phyloP scores from a whole-genome alignment of 192 early-diverging fungal genomes.

The Globomyces pollinis-pini region DNA sequence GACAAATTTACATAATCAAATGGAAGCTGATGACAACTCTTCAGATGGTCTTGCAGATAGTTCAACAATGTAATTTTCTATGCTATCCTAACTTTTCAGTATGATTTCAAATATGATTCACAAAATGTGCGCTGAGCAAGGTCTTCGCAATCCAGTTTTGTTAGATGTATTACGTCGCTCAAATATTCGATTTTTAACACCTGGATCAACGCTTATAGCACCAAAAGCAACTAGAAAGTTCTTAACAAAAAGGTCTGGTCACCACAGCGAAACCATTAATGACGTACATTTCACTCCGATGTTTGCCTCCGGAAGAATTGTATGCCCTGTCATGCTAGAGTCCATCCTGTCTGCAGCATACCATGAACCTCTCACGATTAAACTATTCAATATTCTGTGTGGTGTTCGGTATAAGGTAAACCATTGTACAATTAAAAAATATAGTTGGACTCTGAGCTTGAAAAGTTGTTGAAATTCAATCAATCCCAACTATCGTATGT shows the following conservation, averaged over 20 bases:
- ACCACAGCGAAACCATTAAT: background rate
- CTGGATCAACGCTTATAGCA: conserved; percentile 28
- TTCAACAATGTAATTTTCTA: too few species aligned
- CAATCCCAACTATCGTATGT: conserved; percentile 31
- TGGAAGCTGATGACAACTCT: background rate
- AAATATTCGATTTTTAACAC: conserved; percentile 10
- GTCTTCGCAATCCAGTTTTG: conserved; percentile 12
- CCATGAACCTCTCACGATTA: conserved; percentile 48
- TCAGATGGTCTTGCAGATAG: conserved; percentile 24
- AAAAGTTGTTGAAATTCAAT: conserved; percentile 11
- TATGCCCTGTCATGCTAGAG: conserved; percentile 46
- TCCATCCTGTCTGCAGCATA: conserved; percentile 42
- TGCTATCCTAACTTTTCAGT: too few species aligned
- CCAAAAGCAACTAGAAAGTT: conserved; percentile 20
- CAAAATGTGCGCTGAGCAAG: conserved; percentile 32
- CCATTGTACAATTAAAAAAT: background rate
- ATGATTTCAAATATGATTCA: conserved; percentile 61
- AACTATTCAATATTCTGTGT: conserved; percentile 53
- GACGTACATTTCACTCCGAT: conserved; percentile 48
- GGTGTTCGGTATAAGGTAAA: conserved; percentile 30
- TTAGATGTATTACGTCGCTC: conserved; percentile 34
- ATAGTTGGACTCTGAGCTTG: conserved; percentile 12
- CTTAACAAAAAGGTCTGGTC: background rate
- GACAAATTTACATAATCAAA: conserved; percentile 3
- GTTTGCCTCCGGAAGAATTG: conserved; percentile 58